Evolutionary conservation across 176 grass and related monocot species (phyloP), one percentile per base, ranked within the genome.

Genomic region (Oropetium thomaeum): DNA sequence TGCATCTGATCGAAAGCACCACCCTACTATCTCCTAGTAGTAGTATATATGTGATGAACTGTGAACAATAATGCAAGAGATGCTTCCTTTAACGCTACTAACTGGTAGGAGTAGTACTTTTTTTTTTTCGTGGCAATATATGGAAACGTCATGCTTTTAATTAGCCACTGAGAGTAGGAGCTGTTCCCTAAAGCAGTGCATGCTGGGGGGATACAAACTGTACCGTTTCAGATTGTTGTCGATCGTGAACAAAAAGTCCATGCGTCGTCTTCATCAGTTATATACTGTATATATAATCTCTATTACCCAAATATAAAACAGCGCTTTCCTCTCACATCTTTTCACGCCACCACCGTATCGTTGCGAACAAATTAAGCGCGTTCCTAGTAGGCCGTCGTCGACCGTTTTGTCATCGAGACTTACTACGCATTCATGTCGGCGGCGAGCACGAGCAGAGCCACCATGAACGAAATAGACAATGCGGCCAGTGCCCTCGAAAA

Each of bases 1-100:
- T 89, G 75, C 63, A 81, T 86, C 80, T 74, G 70, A n/a, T n/a
- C n/a, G n/a, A 88, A 88, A 77, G 71, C 82, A 77, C 73, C 77
- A 83, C 66, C 75, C 49, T 22, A 37, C 64, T 58, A 73, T 79
- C 78, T 73, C 65, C 75, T 79, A 52, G 35, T 37, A 79, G n/a
- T n/a, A n/a, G n/a, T n/a, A n/a, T n/a, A n/a, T n/a, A n/a, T n/a
- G n/a, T 65, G 14, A n/a, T 70, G 77, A 79, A 88, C 61, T 77
- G 85, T 74, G 43, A 84, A 74, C 72, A 88, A 88, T 84, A 84
- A 87, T 85, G 53, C 67, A 84, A 38, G 76, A 76, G 76, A 76
- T 66, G 49, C 59, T 66, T 35, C 62, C 41, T 37, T 73, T 71
- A 59, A 76, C n/a, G n/a, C n/a, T n/a, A n/a, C n/a, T n/a, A n/a